A percentile compares a stretch with the other conserved stretches of the same genome.
phyloP scores from a whole-genome alignment of 2,329 filamentous ascomycete species.

The Fonsecaea pugnacius region DNA sequence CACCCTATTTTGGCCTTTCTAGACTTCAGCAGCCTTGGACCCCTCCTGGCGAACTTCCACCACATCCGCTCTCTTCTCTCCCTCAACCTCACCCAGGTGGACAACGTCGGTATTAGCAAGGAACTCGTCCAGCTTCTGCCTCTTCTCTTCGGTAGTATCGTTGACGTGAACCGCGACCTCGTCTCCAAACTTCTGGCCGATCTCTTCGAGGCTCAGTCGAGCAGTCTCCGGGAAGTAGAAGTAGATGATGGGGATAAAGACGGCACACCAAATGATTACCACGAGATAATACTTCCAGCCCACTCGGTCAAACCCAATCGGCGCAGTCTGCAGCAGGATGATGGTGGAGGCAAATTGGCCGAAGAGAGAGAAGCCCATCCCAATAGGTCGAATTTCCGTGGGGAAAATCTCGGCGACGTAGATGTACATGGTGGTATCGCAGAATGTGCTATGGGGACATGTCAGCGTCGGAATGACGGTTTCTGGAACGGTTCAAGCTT shows the following conservation, averaged over 20 bases:
- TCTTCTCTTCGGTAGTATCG: slow-evolving; percentile 49
- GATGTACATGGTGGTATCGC: slow-evolving; percentile 56
- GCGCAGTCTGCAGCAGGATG: slow-evolving; percentile 54
- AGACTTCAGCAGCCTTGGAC: too few relatives aligned
- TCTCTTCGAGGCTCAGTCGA: slow-evolving; percentile 52
- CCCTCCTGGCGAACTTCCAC: too few relatives aligned
- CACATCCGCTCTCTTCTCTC: too few relatives aligned
- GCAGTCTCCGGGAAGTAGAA: slow-evolving; percentile 45
- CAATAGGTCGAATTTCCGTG: slow-evolving; percentile 56
- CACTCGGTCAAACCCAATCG: slow-evolving; percentile 50
- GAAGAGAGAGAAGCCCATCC: slow-evolving; percentile 58
- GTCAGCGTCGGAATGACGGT: too few relatives aligned
- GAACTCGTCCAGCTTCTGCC: slow-evolving; percentile 30
- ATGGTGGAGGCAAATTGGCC: slow-evolving; percentile 57
- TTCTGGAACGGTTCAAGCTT: too few relatives aligned
- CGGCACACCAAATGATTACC: slow-evolving; percentile 48
- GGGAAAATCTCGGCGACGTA: slow-evolving; percentile 55
- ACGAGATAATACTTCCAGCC: slow-evolving; percentile 54
- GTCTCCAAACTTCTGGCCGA: slow-evolving; percentile 55
- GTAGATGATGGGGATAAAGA: slow-evolving; percentile 45
- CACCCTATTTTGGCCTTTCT: too few relatives aligned
- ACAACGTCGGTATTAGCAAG: slow-evolving; percentile 26
- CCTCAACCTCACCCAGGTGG: background rate
- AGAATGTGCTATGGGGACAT: slow-evolving; percentile 41
- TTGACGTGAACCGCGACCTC: slow-evolving; percentile 55